Conservation (phyloP, 164 flowering plant species). For the Piper betle region DNA sequence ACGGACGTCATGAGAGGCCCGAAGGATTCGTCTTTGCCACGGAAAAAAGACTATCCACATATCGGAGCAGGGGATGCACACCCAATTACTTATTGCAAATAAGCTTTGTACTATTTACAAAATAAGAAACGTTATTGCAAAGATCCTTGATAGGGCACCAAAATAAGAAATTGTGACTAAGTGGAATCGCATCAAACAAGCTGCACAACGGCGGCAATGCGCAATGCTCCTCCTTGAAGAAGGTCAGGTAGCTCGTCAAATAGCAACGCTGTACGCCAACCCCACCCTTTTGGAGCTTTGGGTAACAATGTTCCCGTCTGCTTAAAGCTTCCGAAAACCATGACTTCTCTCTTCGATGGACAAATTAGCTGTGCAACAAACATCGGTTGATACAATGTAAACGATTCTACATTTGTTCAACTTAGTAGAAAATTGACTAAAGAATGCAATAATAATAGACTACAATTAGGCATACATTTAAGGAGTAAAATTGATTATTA, state of each 20-base stretch:
- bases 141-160: too few relatives aligned
- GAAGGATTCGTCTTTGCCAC: too few relatives aligned
- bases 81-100: too few relatives aligned
- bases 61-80: too few relatives aligned
- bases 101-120: too few relatives aligned
- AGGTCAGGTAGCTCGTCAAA: slow-evolving; percentile 86
- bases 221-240: slow-evolving; percentile 75
- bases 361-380: slow-evolving; percentile 54
- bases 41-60: too few relatives aligned
- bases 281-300: slow-evolving; percentile 99
- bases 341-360: slow-evolving; percentile 91
- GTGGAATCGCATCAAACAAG: slow-evolving; percentile 32
- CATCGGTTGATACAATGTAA: not conserved
- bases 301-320: slow-evolving; percentile 89
- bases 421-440: not conserved
- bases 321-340: slow-evolving; percentile 87
- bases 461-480: too few relatives aligned
- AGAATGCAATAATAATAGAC: not conserved
- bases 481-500: too few relatives aligned
- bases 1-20: too few relatives aligned
- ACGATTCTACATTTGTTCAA: too few relatives aligned
- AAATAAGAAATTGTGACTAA: too few relatives aligned
- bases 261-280: slow-evolving; percentile 89
- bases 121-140: too few relatives aligned
- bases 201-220: slow-evolving; percentile 86